These are phyloP conservation scores for Coniochaeta hoffmannii DNA, from an alignment of 2,329 filamentous ascomycete genomes.

Conservation along the genomic window DNA sequence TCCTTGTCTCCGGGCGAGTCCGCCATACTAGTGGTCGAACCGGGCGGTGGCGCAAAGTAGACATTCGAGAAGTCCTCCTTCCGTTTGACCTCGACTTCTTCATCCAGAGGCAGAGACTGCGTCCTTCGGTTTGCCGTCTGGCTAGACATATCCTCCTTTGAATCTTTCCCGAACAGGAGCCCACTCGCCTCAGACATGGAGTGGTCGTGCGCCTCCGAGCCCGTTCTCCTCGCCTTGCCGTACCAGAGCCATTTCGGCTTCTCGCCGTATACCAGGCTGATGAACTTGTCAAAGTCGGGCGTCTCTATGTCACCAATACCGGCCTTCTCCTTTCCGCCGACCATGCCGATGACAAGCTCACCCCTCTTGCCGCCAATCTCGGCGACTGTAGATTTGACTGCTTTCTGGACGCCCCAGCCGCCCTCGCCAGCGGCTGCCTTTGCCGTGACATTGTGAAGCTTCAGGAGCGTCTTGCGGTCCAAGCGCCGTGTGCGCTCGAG, in stretches of 20 bases:
- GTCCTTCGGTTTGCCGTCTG: slow-evolving; percentile 32
- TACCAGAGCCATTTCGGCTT: slow-evolving; percentile 91
- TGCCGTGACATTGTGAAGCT: slow-evolving; percentile 73
- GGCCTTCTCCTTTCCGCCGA: slow-evolving; percentile 76
- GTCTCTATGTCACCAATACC: slow-evolving; percentile 92
- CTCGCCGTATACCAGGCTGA: slow-evolving; percentile 71
- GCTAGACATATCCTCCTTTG: slow-evolving; percentile 24
- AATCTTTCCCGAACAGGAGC: slow-evolving; percentile 49
- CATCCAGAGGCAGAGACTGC: slow-evolving; percentile 45
- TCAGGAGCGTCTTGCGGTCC: slow-evolving; percentile 75
- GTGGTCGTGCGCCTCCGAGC: slow-evolving; percentile 36
- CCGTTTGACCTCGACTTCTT: slow-evolving; percentile 33
- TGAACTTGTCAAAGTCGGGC: slow-evolving; percentile 77
- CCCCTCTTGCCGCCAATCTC: slow-evolving; percentile 91
- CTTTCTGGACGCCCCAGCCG: slow-evolving; percentile 85
- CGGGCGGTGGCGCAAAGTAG: slow-evolving; percentile 34
- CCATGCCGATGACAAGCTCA: slow-evolving; percentile 93
- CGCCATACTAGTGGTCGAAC: slow-evolving; percentile 36
- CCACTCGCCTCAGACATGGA: slow-evolving; percentile 36
- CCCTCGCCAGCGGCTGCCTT: slow-evolving; percentile 85
- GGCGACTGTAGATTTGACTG: slow-evolving; percentile 90
- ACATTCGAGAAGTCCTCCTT: slow-evolving; percentile 37
- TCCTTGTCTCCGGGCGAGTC: slow-evolving; percentile 48
- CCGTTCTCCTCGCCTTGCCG: slow-evolving; percentile 71
- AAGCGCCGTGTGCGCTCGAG: slow-evolving; percentile 70